Conservation (phyloP, 2,329 filamentous ascomycete genomes). For the Diaporthe ampelina region DNA sequence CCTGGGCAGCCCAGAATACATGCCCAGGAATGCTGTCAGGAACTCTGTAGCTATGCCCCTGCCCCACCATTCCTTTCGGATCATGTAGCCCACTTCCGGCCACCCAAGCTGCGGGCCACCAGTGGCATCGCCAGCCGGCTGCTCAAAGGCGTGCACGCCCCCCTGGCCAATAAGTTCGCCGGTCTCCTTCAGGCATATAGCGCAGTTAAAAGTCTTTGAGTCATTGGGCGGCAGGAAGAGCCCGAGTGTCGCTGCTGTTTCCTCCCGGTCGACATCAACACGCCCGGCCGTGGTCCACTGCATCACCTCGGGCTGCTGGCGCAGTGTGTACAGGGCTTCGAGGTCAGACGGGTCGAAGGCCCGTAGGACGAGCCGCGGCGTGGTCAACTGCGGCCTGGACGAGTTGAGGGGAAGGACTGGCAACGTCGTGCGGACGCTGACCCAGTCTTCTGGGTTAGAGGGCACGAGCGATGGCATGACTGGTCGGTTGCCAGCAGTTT, state of each 20-base stretch:
- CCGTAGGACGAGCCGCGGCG: slow-evolving; percentile 33
- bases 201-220: slow-evolving; percentile 67
- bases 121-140: slow-evolving; percentile 52
- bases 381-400: background rate
- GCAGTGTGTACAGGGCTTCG: slow-evolving; percentile 63
- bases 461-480: slow-evolving; percentile 7
- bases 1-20: slow-evolving; percentile 65
- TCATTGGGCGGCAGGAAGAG: slow-evolving; percentile 64
- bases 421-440: slow-evolving; percentile 29
- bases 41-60: slow-evolving; percentile 71
- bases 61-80: slow-evolving; percentile 67
- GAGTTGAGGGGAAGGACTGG: background rate
- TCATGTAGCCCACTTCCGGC: slow-evolving; percentile 72
- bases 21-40: slow-evolving; percentile 58
- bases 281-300: slow-evolving; percentile 59
- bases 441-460: background rate
- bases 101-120: slow-evolving; percentile 50
- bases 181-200: slow-evolving; percentile 61
- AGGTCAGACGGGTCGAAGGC: slow-evolving; percentile 56
- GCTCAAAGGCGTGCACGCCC: slow-evolving; percentile 55
- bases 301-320: slow-evolving; percentile 74
- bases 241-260: slow-evolving; percentile 58
- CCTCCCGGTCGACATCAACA: slow-evolving; percentile 59
- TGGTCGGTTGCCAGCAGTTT: too few relatives aligned
- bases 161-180: slow-evolving; percentile 67